A percentile compares a stretch with the other conserved stretches of the same genome.
phyloP scores from a whole-genome alignment of 2,329 filamentous ascomycete genomes.

The Phyllosticta capitalensis region DNA sequence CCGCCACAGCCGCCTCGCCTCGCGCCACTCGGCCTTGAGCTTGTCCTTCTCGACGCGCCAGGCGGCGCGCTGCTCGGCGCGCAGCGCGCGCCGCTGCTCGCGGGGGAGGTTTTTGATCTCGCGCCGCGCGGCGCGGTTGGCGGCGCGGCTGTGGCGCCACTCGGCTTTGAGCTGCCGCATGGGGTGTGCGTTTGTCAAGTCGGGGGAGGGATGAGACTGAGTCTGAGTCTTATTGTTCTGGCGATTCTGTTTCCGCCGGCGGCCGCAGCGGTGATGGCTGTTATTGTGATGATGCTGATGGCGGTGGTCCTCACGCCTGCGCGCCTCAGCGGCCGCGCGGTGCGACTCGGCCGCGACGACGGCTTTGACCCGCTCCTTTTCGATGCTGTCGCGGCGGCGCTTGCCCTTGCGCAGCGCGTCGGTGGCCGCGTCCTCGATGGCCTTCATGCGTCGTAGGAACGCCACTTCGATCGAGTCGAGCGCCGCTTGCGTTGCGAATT shows the following conservation, averaged over 20 bases:
- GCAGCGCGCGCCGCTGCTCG: constrained; percentile 14
- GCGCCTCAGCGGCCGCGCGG: neutral
- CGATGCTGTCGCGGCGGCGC: constrained; percentile 16
- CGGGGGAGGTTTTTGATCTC: constrained; percentile 15
- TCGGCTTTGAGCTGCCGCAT: constrained; percentile 17
- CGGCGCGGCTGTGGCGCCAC: constrained; percentile 18
- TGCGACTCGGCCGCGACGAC: constrained; percentile 17
- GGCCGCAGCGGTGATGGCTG: no score
- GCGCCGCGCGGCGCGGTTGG: constrained; percentile 14
- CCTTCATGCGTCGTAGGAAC: constrained; percentile 5
- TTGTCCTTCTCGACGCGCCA: constrained; percentile 13
- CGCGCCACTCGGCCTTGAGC: constrained; percentile 13
- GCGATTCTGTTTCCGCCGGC: no score
- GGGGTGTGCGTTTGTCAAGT: no score
- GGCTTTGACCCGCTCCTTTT: constrained; percentile 18
- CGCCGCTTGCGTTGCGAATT: neutral
- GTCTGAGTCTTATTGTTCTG: no score
- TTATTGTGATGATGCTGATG: no score
- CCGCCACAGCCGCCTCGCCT: neutral
- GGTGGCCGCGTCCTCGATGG: constrained; percentile 17
- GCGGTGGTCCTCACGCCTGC: neutral
- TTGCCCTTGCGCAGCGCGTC: constrained; percentile 18
- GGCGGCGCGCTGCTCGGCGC: constrained; percentile 8
- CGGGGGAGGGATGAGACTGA: no score
- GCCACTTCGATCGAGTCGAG: constrained; percentile 6